Evolutionary conservation across 306 rosid species (phyloP), one percentile per base, ranked within the genome.

Genomic region (Ceratonia siliqua): DNA sequence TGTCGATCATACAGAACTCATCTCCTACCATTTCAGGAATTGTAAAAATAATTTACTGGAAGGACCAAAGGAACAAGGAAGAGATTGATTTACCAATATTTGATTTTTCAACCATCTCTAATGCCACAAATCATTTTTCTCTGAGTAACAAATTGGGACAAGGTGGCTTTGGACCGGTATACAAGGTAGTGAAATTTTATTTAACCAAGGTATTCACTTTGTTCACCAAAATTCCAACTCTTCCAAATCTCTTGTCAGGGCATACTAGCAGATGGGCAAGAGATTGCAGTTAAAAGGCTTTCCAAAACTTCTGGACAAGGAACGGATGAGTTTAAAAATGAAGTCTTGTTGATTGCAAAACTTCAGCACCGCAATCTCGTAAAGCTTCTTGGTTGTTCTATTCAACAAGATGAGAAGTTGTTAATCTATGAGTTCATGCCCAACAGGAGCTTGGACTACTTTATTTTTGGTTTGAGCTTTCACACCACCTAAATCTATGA

Each of bases 311-410:
- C 94, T 10, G 71, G 79, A 38, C 94, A 87, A 57, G 94, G 94
- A 50, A 8, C 52, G 0, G 83, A 85, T 5, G 91, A 89, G 80
- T 87, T 89, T 55, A 83, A 73, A 81, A 89, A 87, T 68, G 94
- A 86, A 83, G 79, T 49, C 25, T 15, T 39, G 8, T 39, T 68
- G 62, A 83, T 78, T 20, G 84, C 82, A 5, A 80, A 81, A 9
- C 87, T 85, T 75, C 89, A 85, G n/a, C 85, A 82, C 22, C 79
- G 85, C 7, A 89, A 89, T 78, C 88, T 89, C 7, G 94, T 87
- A 7, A 87, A 71, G 79, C 81, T 87, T 63, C 70, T 87, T 49
- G 91, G 91, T 4, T 89, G 88, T 56, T 87, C 87, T 48, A 46
- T 79, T 69, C 77, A 79, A 69, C 61, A 76, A 6, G 81, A 72